Conservation (phyloP, 805 yeast species). For the Metschnikowia rubicola region DNA sequence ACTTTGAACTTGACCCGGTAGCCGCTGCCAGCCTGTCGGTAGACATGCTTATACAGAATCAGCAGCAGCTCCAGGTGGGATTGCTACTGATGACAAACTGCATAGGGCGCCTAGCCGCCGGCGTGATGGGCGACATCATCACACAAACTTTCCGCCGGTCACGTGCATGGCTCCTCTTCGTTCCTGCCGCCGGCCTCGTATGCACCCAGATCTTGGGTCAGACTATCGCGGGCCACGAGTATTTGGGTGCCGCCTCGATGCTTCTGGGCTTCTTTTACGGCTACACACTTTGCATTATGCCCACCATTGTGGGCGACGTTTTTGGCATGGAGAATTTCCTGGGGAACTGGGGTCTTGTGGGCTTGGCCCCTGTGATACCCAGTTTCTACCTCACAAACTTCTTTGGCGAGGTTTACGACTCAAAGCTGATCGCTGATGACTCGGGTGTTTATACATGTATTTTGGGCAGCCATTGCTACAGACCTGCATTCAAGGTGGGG, state of each 20-base stretch:
- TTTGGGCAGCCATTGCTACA: constrained; percentile 32
- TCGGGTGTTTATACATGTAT: constrained; percentile 22
- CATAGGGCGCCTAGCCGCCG: constrained; percentile 60
- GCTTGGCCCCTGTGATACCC: constrained; percentile 62
- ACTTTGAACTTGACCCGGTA: constrained; percentile 9
- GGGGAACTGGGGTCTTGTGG: constrained; percentile 70
- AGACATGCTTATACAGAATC: constrained; percentile 41
- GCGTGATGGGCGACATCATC: constrained; percentile 61
- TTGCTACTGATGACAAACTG: constrained; percentile 67
- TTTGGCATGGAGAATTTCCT: constrained; percentile 69
- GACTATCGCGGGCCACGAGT: constrained; percentile 26
- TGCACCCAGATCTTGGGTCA: constrained; percentile 51
- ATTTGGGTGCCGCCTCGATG: constrained; percentile 50
- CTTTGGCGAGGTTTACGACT: constrained; percentile 65
- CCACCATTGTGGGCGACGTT: constrained; percentile 70
- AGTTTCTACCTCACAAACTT: constrained; percentile 56
- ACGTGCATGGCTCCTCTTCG: constrained; percentile 51
- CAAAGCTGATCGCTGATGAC: constrained; percentile 24
- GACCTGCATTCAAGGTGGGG: constrained; percentile 41
- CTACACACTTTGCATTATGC: constrained; percentile 64
- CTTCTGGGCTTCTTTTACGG: constrained; percentile 72
- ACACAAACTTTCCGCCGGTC: constrained; percentile 43
- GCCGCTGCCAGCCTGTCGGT: constrained; percentile 10
- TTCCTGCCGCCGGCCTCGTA: constrained; percentile 48
- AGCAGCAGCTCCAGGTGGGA: constrained; percentile 72